These are phyloP conservation scores for Pseudohalonectria lignicola DNA, from an alignment of 2,329 filamentous ascomycete genomes.

Conservation along the genomic window DNA sequence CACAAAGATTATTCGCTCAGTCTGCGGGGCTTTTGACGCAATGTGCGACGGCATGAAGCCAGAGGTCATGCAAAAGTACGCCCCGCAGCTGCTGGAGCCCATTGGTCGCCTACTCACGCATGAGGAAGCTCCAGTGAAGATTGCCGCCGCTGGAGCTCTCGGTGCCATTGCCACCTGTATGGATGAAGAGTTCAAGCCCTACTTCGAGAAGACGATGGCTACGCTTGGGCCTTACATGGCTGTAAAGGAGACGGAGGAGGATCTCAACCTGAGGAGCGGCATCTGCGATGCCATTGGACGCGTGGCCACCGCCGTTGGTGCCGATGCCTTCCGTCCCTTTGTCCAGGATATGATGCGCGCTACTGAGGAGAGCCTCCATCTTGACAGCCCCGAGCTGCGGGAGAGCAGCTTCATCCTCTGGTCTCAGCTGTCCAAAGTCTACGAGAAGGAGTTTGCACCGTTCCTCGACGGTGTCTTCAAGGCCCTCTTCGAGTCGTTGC, in stretches of 20 bases:
- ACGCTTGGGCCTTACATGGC: conserved; percentile 74
- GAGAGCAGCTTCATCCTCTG: conserved; percentile 97
- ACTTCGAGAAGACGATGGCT: conserved; percentile 83
- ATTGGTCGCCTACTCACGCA: conserved; percentile 77
- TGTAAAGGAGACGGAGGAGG: conserved; percentile 81
- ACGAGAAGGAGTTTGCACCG: conserved; percentile 70
- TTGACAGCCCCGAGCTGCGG: conserved; percentile 82
- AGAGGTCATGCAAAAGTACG: conserved; percentile 71
- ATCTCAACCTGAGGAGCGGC: conserved; percentile 79
- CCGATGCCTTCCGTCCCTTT: conserved; percentile 80
- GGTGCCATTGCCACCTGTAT: conserved; percentile 84
- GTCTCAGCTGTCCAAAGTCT: conserved; percentile 90
- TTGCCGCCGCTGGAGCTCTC: conserved; percentile 76
- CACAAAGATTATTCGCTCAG: conserved; percentile 77
- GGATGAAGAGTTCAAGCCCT: conserved; percentile 76
- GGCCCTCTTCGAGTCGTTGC: conserved; percentile 72
- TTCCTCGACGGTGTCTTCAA: conserved; percentile 64
- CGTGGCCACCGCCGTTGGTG: conserved; percentile 80
- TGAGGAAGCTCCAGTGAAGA: conserved; percentile 81
- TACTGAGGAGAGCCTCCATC: conserved; percentile 78
- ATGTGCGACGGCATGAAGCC: conserved; percentile 78
- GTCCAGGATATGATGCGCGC: conserved; percentile 84
- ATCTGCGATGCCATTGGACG: conserved; percentile 90
- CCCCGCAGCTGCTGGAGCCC: conserved; percentile 70
- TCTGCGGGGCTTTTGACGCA: conserved; percentile 83